Percentiles rank a stretch among this genome's conserved stretches.
Evolutionary conservation across 768 basidiomycete genomes (phyloP).

Genomic region (Suillus clintonianus): DNA sequence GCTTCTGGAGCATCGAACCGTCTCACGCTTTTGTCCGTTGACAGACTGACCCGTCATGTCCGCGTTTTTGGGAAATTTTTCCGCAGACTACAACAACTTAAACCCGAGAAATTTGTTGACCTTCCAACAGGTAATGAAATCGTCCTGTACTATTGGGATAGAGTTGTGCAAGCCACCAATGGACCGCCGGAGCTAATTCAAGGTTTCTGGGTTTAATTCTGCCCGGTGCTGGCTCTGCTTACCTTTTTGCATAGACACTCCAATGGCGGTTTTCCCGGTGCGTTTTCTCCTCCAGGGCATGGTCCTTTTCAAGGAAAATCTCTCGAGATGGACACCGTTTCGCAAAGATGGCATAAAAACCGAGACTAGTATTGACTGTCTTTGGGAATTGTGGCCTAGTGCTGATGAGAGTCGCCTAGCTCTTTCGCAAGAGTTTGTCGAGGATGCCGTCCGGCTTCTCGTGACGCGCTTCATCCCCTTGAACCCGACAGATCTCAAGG

Average conservation of each 20-base stretch:
- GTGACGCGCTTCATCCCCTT: constrained; percentile 86
- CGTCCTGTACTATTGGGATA: constrained; percentile 80
- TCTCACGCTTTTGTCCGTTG: constrained; percentile 47
- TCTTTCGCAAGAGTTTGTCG: constrained; percentile 68
- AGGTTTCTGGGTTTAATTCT: constrained; percentile 42
- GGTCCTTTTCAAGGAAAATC: constrained; percentile 82
- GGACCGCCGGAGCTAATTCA: constrained; percentile 52
- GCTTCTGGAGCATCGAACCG: constrained; percentile 35
- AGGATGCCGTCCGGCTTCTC: constrained; percentile 72
- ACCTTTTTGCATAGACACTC: constrained; percentile 48
- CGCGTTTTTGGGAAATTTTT: constrained; percentile 80
- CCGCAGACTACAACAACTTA: constrained; percentile 68
- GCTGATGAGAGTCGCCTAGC: constrained; percentile 39
- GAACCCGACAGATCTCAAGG: constrained; percentile 76
- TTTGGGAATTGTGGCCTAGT: not conserved
- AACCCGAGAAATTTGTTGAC: constrained; percentile 56
- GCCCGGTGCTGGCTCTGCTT: not conserved
- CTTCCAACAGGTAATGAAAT: constrained; percentile 66
- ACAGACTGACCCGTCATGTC: constrained; percentile 67
- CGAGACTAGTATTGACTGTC: constrained; percentile 49
- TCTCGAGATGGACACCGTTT: constrained; percentile 73
- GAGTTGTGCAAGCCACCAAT: constrained; percentile 71
- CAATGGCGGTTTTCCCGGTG: constrained; percentile 68
- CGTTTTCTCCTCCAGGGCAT: constrained; percentile 82
- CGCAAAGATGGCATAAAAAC: constrained; percentile 63